Evolutionary conservation across 2,329 filamentous ascomycete genomes (phyloP), one percentile per base, ranked within the genome.

Genomic region (Paracorniculantispora psalliotae): DNA sequence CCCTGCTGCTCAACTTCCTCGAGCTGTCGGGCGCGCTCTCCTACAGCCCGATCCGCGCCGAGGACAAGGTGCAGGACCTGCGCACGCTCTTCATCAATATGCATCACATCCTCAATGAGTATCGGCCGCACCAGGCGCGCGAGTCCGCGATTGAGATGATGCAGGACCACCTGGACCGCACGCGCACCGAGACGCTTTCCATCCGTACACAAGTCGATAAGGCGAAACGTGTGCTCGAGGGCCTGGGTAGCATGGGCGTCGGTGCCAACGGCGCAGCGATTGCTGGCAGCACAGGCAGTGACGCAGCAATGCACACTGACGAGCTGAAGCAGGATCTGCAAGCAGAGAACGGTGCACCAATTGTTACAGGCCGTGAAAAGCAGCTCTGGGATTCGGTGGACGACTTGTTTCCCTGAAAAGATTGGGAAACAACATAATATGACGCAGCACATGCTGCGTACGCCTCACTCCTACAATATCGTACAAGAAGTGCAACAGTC

Each of bases 51-150:
- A 48, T 65, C 44, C 66, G 88, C 70, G 88, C 86, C 54, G 78
- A 82, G 26, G 81, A 85, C 44, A 96, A 96, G 70, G 81, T 93
- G 48, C 79, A 85, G 47, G 89, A 97, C 71, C 75, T 99, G 33
- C 82, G 89, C 67, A 92, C 88, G 17, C 77, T 97, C 28, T 88
- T 96, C 63, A 87, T 93, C 72, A 97, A 97, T 72, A 89, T 96
- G 68, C 92, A 97, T 73, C 91, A 96, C 68, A 81, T 96, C 57
- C 85, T 97, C 64, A 99, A 99, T 72, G 88, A 96, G 72, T 97
- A 96, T 74, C 83, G 93, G 33, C 92, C 92, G 10, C 92, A 97
- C 71, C 93, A 97, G 75, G 92, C 92, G 25, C 79, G 93, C 47
- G 92, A 97, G 76, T 92, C 88, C 28, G 78, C 96, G 60, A 96